Base-by-base conservation (phyloP, 2,329 filamentous ascomycete species). In the Sporothrix pallida region DNA sequence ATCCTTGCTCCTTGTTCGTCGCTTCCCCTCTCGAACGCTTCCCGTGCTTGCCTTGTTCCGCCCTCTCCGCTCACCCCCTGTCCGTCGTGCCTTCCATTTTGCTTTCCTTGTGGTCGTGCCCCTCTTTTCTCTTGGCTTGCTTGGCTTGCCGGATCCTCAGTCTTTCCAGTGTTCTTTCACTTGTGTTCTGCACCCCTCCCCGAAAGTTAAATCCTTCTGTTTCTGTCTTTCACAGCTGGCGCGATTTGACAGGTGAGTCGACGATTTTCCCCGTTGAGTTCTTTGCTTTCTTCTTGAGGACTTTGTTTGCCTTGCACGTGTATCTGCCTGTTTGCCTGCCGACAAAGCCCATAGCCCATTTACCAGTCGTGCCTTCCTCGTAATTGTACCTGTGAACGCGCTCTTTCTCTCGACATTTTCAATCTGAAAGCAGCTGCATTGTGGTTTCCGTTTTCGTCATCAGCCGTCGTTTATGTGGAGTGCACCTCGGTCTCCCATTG, bases 21-120 rank as follows among this genome's bases (percentile, higher is more conserved):
- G 52, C 52, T 26, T 12, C 52, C 48, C n/a, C 37, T 46, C 60
- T 46, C 37, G 60, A 63, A 42, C 60, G 9, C 60, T 46, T 68
- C 26, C 63, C 63, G 71, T 67, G 62, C 62, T 67, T 69, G 62
- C 17, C 63, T 69, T 50, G 71, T 72, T 68, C 71, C 71, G 71
- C 63, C n/a, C 62, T 69, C 71, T 69, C 71, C 63, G 71, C 26
- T 6, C 60, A 65, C 60, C 60, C 60, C 50, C 12, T 70, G 67
- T 42, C 48, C 26, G 31, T 44, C 50, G 50, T 26, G 48, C 20
- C n/a, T 42, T 23, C 17, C 67, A 37, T 52, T 31, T 54, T 20
- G 42, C 7, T 17, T 13, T 12, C 50, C 44, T 48, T 52, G 46
- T 56, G 48, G 15, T 13, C n/a, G 23, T 44, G 26, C 65, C 23